A percentile compares a stretch with the other conserved stretches of the same genome.
Conservation (phyloP, 768 basidiomycete genomes). For the Tylopilus sp. region DNA sequence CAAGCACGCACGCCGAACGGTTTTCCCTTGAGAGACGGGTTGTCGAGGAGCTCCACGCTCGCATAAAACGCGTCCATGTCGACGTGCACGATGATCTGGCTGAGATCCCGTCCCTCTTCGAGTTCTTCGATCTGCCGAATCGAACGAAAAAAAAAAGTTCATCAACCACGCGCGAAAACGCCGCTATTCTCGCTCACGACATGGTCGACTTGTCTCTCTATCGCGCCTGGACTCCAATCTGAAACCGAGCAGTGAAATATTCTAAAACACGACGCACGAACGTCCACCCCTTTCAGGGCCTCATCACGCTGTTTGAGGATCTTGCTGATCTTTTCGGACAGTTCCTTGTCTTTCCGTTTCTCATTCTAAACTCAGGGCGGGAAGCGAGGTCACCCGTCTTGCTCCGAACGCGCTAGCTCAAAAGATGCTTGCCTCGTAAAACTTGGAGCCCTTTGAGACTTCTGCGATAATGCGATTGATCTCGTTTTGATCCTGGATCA, state of each 20-base stretch:
- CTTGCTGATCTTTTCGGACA: slow-evolving; percentile 71
- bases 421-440: slow-evolving; percentile 61
- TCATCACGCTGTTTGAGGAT: slow-evolving; percentile 67
- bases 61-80: slow-evolving; percentile 97
- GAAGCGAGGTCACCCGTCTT: neutral
- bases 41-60: slow-evolving; percentile 68
- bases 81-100: slow-evolving; percentile 85
- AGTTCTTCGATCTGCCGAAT: slow-evolving; percentile 57
- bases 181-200: slow-evolving; percentile 47
- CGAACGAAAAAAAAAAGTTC: neutral
- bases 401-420: neutral
- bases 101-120: slow-evolving; percentile 73
- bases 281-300: slow-evolving; percentile 49
- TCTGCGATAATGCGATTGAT: slow-evolving; percentile 89
- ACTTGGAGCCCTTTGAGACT: slow-evolving; percentile 90
- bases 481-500: slow-evolving; percentile 75
- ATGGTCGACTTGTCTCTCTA: slow-evolving; percentile 67
- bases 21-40: slow-evolving; percentile 63
- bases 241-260: neutral
- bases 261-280: slow-evolving; percentile 41
- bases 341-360: slow-evolving; percentile 82
- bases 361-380: slow-evolving; percentile 57
- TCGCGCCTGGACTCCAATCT: slow-evolving; percentile 38
- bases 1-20: slow-evolving; percentile 61
- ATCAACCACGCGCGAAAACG: neutral